A percentile compares a stretch with the other conserved stretches of the same genome.
Conservation (phyloP, 305 asterid species). For the Fraxinus sp. region DNA sequence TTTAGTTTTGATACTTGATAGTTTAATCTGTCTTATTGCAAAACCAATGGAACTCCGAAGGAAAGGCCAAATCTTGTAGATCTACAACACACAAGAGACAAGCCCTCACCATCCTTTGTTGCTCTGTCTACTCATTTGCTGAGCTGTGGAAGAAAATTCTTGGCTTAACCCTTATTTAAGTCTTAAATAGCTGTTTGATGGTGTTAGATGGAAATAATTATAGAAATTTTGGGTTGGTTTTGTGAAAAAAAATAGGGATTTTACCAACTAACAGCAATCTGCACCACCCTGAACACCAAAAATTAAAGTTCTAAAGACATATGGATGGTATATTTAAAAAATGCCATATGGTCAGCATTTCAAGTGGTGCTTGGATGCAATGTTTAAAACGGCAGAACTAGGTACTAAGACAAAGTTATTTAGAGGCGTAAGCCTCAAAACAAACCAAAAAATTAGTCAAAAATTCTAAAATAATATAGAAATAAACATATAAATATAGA, state of each 20-base stretch:
- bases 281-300: background rate
- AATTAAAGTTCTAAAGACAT: background rate
- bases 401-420: background rate
- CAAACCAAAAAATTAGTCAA: background rate
- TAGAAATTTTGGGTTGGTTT: background rate
- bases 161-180: background rate
- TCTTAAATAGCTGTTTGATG: background rate
- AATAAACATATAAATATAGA: background rate
- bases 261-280: background rate
- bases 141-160: background rate
- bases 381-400: background rate
- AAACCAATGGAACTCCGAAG: background rate
- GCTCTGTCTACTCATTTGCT: background rate
- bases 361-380: background rate
- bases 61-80: background rate
- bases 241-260: background rate
- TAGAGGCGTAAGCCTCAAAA: background rate
- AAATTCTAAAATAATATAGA: background rate
- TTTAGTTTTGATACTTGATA: background rate
- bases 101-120: background rate
- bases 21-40: background rate
- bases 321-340: background rate
- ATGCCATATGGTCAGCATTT: background rate
- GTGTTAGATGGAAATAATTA: background rate
- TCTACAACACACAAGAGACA: background rate